Evolutionary conservation across 306 rosid genomes (phyloP).

Genomic region (Mimosa bimucronata): DNA sequence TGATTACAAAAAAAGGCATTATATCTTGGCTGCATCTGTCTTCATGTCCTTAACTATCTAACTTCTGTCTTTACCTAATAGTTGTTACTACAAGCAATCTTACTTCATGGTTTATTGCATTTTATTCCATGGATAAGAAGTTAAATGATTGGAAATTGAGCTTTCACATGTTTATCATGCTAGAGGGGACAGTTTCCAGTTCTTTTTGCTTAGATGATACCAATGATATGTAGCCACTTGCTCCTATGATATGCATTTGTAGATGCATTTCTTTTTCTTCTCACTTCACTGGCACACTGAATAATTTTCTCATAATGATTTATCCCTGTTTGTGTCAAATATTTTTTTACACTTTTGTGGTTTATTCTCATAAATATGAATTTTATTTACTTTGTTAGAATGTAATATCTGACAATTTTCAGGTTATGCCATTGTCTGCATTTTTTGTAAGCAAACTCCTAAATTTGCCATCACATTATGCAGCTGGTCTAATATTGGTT

Average conservation of each 20-base stretch:
- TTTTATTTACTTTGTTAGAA: background rate
- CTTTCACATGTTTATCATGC: background rate
- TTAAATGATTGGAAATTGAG: background rate
- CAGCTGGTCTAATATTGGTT: conserved; percentile 85
- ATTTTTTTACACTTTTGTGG: background rate
- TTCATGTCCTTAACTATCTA: background rate
- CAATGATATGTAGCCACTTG: conserved; percentile 4
- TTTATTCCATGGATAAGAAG: background rate
- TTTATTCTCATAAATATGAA: background rate
- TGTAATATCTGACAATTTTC: conserved; percentile 37
- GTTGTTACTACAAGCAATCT: background rate
- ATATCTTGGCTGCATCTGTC: background rate
- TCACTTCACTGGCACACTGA: conserved; percentile 14
- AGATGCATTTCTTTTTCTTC: background rate
- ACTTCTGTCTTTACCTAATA: background rate
- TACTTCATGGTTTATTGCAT: background rate
- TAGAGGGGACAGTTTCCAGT: background rate
- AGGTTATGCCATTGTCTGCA: conserved; percentile 92
- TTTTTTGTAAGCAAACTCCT: conserved; percentile 73
- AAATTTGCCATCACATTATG: conserved; percentile 79
- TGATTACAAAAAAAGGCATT: background rate
- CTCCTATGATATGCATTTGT: background rate
- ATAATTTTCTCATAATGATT: conserved; percentile 8
- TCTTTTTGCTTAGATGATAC: conserved; percentile 1
- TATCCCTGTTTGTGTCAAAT: background rate